Percentiles rank a stretch among this genome's conserved stretches.
Conservation (phyloP, 2,329 filamentous ascomycete genomes). For the Aureobasidium melanogenum region DNA sequence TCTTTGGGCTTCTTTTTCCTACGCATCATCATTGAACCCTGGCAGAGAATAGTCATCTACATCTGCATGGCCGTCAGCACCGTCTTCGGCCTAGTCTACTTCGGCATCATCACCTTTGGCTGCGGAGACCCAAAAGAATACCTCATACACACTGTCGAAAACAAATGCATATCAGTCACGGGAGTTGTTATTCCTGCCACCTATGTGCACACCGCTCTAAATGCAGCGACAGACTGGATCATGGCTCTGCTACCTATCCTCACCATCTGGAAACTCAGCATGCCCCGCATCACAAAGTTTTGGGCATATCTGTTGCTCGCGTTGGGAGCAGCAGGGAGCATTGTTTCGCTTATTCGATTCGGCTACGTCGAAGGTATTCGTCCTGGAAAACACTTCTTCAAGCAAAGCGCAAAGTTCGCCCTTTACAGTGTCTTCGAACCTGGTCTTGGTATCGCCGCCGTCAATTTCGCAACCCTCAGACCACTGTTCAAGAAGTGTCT, state of each 20-base stretch:
- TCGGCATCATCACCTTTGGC: slow-evolving; percentile 2
- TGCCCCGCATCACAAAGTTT: slow-evolving; percentile 12
- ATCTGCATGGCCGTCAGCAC: neutral
- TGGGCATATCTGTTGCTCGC: slow-evolving; percentile 11
- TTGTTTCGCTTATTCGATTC: slow-evolving; percentile 14
- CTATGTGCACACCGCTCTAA: slow-evolving; percentile 11
- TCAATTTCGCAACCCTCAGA: slow-evolving; percentile 17
- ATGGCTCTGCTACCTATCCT: slow-evolving; percentile 11
- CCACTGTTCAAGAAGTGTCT: slow-evolving; percentile 16
- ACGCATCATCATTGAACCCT: slow-evolving; percentile 10
- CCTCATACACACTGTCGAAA: neutral
- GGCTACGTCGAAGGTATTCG: slow-evolving; percentile 9
- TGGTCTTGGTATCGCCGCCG: slow-evolving; percentile 19
- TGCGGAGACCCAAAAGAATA: slow-evolving; percentile 1
- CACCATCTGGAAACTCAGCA: slow-evolving; percentile 12
- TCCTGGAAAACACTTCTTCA: slow-evolving; percentile 8
- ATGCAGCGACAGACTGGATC: slow-evolving; percentile 15
- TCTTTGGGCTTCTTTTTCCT: slow-evolving; percentile 15
- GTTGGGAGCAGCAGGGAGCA: slow-evolving; percentile 12
- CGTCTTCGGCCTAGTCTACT: slow-evolving; percentile 3
- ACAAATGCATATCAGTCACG: slow-evolving; percentile 9
- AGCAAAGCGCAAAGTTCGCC: slow-evolving; percentile 9
- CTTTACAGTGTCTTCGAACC: slow-evolving; percentile 17
- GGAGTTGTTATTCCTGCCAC: slow-evolving; percentile 7
- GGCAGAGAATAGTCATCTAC: slow-evolving; percentile 10